Evolutionary conservation across 306 rosid genomes (phyloP), one percentile per base, ranked within the genome.

Genomic region (Cucurbita pepo): DNA sequence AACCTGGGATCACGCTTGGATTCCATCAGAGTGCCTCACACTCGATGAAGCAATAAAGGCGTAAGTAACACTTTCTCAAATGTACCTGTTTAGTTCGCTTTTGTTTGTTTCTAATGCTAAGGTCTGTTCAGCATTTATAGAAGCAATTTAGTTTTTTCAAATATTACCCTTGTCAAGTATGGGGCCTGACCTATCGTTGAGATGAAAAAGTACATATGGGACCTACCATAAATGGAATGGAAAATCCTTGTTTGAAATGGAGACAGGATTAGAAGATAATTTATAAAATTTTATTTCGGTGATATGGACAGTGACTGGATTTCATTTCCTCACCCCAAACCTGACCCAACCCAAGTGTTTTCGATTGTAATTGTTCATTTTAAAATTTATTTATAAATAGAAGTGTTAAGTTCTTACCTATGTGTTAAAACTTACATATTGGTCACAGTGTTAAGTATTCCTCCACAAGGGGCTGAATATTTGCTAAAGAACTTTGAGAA

Each of bases 1-100:
- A 34, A 82, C 75, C 56, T 86, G 85, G 89, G 77, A 90, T 74
- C 51, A 62, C 61, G 86, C 96, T 45, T 92, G 96, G 96, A 81
- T 81, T 84, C 93, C 93, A 69, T 79, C 88, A 8, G 96, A 90
- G 72, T 75, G 86, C 70, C 60, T 92, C 81, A 83, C 87, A 6
- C 60, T 92, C 64, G 79, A 80, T 72, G 91, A 88, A 56, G 89
- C 96, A 34, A 50, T 92, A 75, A 90, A 87, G 77, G 92, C 83
- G 96, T 92, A 87, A 82, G 85, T 57, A 54, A 52, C 58, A 19
- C 63, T 25, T 30, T 70, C 58, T 67, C 9, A 18, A 25, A 44
- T 45, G 56, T 44, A 48, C 69, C 8, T 21, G 18, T 10, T 65
- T 12, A 37, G 38, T 44, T 19, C 10, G 74, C 57, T 15, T 69